These are phyloP conservation scores for Daedalea quercina DNA, from an alignment of 768 basidiomycete species.

Conservation along the genomic window DNA sequence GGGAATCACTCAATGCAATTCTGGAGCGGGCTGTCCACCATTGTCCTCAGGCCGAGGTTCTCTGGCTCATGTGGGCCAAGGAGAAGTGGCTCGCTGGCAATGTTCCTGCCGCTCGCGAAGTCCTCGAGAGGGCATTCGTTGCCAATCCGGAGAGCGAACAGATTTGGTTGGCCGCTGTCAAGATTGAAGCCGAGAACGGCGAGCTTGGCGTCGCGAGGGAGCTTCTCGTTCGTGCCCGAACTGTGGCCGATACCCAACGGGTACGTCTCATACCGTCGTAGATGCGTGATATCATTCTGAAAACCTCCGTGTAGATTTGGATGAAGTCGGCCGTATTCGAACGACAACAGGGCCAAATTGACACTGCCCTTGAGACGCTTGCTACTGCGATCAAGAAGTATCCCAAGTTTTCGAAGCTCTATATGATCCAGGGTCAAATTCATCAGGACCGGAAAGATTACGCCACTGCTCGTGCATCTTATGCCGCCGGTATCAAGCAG, in stretches of 20 bases:
- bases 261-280: constrained; percentile 37
- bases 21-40: constrained; percentile 79
- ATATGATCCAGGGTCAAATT: constrained; percentile 97
- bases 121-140: constrained; percentile 84
- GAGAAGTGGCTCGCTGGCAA: constrained; percentile 92
- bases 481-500: constrained; percentile 76
- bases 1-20: constrained; percentile 76
- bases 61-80: constrained; percentile 98
- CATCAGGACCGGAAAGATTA: constrained; percentile 55
- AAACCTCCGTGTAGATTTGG: constrained; percentile 67
- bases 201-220: constrained; percentile 83
- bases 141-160: constrained; percentile 96
- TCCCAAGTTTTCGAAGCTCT: constrained; percentile 85
- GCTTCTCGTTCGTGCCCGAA: constrained; percentile 81
- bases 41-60: constrained; percentile 91
- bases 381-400: constrained; percentile 74
- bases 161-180: constrained; percentile 97
- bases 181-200: constrained; percentile 93
- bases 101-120: constrained; percentile 83
- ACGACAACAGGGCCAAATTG: constrained; percentile 74
- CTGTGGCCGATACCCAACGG: constrained; percentile 86
- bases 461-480: constrained; percentile 69
- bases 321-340: constrained; percentile 98
- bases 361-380: constrained; percentile 70
- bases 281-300: neutral